Base-by-base conservation (phyloP, 345 rosid species). In the Acer negundo region DNA sequence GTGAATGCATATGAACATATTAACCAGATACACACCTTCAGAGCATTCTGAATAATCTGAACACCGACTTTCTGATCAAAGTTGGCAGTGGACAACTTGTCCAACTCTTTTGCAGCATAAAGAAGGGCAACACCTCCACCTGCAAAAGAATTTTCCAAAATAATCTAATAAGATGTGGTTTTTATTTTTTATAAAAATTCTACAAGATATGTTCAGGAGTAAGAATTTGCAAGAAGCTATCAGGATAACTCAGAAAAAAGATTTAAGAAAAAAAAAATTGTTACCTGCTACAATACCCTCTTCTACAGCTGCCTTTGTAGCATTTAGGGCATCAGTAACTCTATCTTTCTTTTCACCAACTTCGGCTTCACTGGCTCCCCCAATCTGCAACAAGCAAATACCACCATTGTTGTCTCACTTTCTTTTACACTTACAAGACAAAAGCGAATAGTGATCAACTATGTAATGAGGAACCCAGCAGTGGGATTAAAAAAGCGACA, bases 111-210 rank as follows among this genome's bases (percentile, higher is more conserved):
- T 2, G 97, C 80, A 11, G 99, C 99, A 78, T 91, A 93, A 67
- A 97, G 88, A 81, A 97, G 95, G 69, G 98, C 98, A 56, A 90
- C 94, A 72, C 99, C 99, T 68, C 99, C 99, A 73, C 99, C 98
- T 95, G 77, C 28, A 79, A 22, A 44, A 13, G 46, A 9, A 28
- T n/a, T 56, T 26, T 35, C 3, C 9, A 59, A 77, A 74, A 46
- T 49, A 49, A 49, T 15, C n/a, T 2, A 10, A 9, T 46, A 46
- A 46, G 13, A 46, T 46, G 10, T 46, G 49, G 13, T 42, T 42
- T 42, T 42, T 42, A 42, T 8, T 46, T 46, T 46, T 46, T 11
- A 24, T 58, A 2, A 35, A 38, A 11, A 44, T 19, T 10, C 1
- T 17, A 38, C 26, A 38, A 19, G 42, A 15, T 17, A 9, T 62